Percentiles rank a stretch among this genome's conserved stretches.
phyloP scores from a whole-genome alignment of 306 rosid genomes.

The Quercus rubra region DNA sequence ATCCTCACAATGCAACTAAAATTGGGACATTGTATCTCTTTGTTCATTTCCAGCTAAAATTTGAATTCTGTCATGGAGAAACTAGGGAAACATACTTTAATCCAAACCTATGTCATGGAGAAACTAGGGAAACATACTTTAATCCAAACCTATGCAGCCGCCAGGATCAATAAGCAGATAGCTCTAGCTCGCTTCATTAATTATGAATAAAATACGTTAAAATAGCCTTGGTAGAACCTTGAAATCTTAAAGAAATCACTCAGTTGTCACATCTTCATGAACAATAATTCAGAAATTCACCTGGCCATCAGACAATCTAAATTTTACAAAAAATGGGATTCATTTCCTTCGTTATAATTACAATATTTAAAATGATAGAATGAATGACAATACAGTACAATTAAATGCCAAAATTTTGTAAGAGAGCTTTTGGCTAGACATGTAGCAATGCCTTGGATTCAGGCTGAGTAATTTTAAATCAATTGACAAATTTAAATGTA shows the following conservation, averaged over 20 bases:
- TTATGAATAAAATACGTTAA: neutral
- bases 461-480: neutral
- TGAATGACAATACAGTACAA: constrained; percentile 4
- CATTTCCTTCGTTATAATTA: neutral
- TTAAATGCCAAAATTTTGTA: neutral
- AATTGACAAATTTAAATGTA: constrained; percentile 15
- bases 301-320: neutral
- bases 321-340: neutral
- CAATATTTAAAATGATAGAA: neutral
- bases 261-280: neutral
- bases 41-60: too few relatives aligned
- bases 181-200: neutral
- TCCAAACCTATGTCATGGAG: too few relatives aligned
- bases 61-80: too few relatives aligned
- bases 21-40: too few relatives aligned
- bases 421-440: neutral
- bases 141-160: too few relatives aligned
- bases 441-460: neutral
- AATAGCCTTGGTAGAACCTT: too few relatives aligned
- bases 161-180: too few relatives aligned
- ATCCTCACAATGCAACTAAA: too few relatives aligned
- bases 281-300: neutral
- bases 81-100: too few relatives aligned
- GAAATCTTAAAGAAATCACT: neutral
- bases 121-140: too few relatives aligned